Percentiles rank a stretch among this genome's conserved stretches.
Evolutionary conservation across 805 yeast genomes (phyloP).

Genomic region (Cyberlindnera bimundalis): DNA sequence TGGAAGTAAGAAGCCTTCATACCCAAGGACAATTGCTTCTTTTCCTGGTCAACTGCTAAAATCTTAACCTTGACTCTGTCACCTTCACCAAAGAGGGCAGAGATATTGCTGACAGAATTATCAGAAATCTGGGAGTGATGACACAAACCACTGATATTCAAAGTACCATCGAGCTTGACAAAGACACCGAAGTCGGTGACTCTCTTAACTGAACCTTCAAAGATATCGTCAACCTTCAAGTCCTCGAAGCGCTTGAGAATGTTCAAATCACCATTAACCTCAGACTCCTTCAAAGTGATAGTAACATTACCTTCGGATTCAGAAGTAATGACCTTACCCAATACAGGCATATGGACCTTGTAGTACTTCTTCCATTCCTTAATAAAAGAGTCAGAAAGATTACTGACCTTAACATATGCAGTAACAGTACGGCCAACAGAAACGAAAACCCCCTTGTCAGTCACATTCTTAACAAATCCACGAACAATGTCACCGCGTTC

Average conservation of each 20-base stretch:
- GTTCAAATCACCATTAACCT: conserved; percentile 65
- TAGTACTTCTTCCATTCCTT: conserved; percentile 86
- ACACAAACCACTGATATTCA: conserved; percentile 78
- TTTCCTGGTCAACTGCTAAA: conserved; percentile 55
- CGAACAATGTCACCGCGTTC: conserved; percentile 68
- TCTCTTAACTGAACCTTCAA: conserved; percentile 73
- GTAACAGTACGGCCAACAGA: conserved; percentile 65
- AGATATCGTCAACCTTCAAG: conserved; percentile 63
- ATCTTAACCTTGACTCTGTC: conserved; percentile 87
- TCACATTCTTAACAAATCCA: conserved; percentile 76
- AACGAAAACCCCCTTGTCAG: conserved; percentile 75
- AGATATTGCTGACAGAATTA: conserved; percentile 52
- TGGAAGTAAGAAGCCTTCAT: conserved; percentile 90
- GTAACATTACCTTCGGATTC: conserved; percentile 62
- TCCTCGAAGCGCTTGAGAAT: conserved; percentile 61
- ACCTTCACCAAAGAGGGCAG: conserved; percentile 76
- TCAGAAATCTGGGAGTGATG: conserved; percentile 84
- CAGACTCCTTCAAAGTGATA: conserved; percentile 77
- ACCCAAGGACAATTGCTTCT: conserved; percentile 80
- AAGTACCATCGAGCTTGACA: conserved; percentile 71
- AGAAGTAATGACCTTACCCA: conserved; percentile 67
- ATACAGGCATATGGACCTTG: conserved; percentile 66
- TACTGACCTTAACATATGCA: conserved; percentile 78
- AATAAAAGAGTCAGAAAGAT: conserved; percentile 75
- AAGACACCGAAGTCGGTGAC: conserved; percentile 91